Conservation (phyloP, 805 yeast species). For the Tetrapisispora fleetii region DNA sequence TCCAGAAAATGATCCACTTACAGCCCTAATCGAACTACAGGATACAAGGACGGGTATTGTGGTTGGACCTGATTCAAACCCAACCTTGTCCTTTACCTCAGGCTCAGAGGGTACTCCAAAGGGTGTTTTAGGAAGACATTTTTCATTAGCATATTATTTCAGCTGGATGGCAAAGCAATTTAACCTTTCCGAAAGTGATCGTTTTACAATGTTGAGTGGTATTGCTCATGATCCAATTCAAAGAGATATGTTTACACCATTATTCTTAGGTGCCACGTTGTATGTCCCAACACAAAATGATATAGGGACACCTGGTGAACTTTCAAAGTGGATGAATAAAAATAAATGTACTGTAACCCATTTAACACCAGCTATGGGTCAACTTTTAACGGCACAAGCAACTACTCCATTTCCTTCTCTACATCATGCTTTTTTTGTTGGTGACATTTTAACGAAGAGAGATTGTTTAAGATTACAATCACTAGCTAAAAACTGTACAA, state of each 20-base stretch:
- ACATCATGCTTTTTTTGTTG: constrained; percentile 96
- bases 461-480: constrained; percentile 91
- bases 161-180: constrained; percentile 96
- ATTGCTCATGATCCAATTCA: constrained; percentile 99
- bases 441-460: constrained; percentile 93
- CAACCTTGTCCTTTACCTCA: constrained; percentile 91
- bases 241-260: constrained; percentile 97
- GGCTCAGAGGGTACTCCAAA: constrained; percentile 98
- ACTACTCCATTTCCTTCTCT: constrained; percentile 71
- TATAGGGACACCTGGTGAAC: constrained; percentile 95
- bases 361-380: constrained; percentile 99
- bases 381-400: constrained; percentile 91
- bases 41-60: constrained; percentile 69
- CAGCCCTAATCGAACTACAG: constrained; percentile 36
- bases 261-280: constrained; percentile 88
- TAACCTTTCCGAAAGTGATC: constrained; percentile 66
- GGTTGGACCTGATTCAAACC: constrained; percentile 97
- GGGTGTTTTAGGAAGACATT: constrained; percentile 97
- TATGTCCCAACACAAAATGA: constrained; percentile 94
- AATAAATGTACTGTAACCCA: constrained; percentile 93
- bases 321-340: constrained; percentile 94
- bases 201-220: constrained; percentile 95
- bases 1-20: constrained; percentile 39
- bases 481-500: constrained; percentile 77
- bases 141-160: constrained; percentile 91